Conservation (phyloP, 1,284 basidiomycete genomes). For the Meripilus lineatus region DNA sequence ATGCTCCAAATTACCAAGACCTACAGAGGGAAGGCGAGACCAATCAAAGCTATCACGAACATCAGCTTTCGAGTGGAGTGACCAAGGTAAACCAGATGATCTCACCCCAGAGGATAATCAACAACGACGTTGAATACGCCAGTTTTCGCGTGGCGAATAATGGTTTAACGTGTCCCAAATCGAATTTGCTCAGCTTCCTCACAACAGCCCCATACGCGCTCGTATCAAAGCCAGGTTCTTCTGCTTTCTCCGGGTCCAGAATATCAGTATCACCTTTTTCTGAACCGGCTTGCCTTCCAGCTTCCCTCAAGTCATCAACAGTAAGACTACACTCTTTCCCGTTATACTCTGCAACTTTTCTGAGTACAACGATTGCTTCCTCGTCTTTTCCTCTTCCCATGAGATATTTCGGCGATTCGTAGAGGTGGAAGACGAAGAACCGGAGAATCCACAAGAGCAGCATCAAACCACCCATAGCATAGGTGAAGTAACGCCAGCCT, state of each 20-base stretch:
- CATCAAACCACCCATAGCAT: constrained; percentile 43
- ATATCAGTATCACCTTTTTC: constrained; percentile 6
- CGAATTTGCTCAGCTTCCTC: constrained; percentile 33
- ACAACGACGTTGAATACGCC: constrained; percentile 51
- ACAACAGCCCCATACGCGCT: constrained; percentile 21
- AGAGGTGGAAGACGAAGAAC: constrained; percentile 54
- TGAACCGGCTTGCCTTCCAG: constrained; percentile 18
- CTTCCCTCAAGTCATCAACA: constrained; percentile 35
- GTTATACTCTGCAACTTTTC: constrained; percentile 59
- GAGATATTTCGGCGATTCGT: constrained; percentile 62
- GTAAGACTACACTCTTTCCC: constrained; percentile 35
- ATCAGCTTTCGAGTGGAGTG: neutral
- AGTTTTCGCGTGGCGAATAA: constrained; percentile 53
- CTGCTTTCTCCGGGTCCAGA: constrained; percentile 10
- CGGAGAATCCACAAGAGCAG: constrained; percentile 53
- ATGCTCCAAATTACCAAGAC: neutral
- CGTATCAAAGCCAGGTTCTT: constrained; percentile 10
- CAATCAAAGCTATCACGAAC: neutral
- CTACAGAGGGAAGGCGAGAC: neutral
- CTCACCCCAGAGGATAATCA: constrained; percentile 53
- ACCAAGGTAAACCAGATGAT: neutral
- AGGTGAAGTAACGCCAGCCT: constrained; percentile 59
- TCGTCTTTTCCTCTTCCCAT: constrained; percentile 56
- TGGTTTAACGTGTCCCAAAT: constrained; percentile 40
- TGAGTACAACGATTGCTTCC: constrained; percentile 57